Percentiles rank a stretch among this genome's conserved stretches.
Evolutionary conservation across 306 rosid genomes (phyloP).

Genomic region (Acacia confusa): DNA sequence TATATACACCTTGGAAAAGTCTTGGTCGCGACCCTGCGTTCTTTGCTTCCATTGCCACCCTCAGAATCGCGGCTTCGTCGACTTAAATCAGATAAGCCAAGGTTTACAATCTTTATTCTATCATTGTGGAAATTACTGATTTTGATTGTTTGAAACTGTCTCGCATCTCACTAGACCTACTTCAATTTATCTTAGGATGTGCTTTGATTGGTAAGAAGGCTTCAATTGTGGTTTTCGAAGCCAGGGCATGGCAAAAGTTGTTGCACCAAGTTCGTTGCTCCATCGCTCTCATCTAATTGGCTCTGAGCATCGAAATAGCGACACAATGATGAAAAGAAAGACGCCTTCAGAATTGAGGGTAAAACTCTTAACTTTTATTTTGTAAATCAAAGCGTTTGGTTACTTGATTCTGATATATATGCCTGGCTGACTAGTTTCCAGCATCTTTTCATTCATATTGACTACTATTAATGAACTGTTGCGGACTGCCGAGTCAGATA

Average conservation of each 20-base stretch:
- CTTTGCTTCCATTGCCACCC: not conserved
- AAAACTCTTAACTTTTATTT: not conserved
- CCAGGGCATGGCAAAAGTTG: conserved; percentile 52
- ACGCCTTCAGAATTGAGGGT: conserved; percentile 62
- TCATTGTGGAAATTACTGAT: not conserved
- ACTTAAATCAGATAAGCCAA: not conserved
- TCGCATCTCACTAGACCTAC: not conserved
- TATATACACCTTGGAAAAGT: not conserved
- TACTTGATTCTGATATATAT: not conserved
- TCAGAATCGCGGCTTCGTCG: not conserved
- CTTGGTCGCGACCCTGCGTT: not conserved
- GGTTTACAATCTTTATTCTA: not conserved
- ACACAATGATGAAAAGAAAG: conserved; percentile 49
- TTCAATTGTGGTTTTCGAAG: not conserved
- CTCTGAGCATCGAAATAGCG: conserved; percentile 42
- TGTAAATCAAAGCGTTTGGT: not conserved
- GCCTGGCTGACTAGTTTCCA: not conserved
- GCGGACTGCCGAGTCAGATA: not conserved
- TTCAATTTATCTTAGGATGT: conserved; percentile 17
- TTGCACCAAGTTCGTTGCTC: conserved; percentile 45
- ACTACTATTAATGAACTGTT: not conserved
- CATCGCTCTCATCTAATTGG: conserved; percentile 44
- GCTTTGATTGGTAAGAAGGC: conserved; percentile 20
- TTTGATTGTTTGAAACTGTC: not conserved
- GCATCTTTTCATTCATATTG: not conserved